Conservation (phyloP, 768 basidiomycete species). For the Amanita phalloides region DNA sequence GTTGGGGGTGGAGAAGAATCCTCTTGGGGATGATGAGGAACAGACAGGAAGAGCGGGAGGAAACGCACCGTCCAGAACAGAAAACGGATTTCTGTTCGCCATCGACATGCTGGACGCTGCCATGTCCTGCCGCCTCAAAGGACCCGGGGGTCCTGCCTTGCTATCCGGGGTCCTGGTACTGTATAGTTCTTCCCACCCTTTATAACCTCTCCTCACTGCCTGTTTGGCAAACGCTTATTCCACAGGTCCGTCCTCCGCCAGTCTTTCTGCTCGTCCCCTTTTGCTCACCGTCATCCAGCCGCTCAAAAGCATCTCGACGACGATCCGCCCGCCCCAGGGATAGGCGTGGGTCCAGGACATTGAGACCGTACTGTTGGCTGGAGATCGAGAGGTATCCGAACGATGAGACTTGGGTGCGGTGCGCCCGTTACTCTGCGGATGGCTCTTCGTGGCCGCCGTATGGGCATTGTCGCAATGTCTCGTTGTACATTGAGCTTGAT, state of each 20-base stretch:
- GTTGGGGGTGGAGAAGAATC: constrained; percentile 32
- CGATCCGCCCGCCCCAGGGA: constrained; percentile 63
- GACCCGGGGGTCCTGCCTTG: constrained; percentile 3
- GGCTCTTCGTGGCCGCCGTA: constrained; percentile 54
- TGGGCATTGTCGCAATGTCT: constrained; percentile 83
- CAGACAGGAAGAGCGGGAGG: constrained; percentile 5
- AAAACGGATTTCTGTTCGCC: constrained; percentile 81
- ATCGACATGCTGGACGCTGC: constrained; percentile 67
- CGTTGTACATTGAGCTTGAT: constrained; percentile 52
- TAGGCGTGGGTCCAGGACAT: constrained; percentile 72
- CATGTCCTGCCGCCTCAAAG: background rate
- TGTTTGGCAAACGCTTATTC: constrained; percentile 37
- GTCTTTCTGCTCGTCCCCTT: background rate
- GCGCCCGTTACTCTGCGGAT: constrained; percentile 27
- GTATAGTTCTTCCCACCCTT: constrained; percentile 29
- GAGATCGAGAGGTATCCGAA: constrained; percentile 37
- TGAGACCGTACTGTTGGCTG: constrained; percentile 80
- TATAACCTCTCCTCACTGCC: background rate
- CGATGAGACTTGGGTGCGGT: constrained; percentile 91
- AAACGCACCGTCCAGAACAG: constrained; percentile 64
- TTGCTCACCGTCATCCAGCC: constrained; percentile 29
- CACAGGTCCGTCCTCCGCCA: constrained; percentile 41
- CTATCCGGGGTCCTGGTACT: constrained; percentile 37
- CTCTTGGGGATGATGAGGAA: constrained; percentile 22
- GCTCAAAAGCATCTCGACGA: constrained; percentile 87